Percentiles rank a stretch among this genome's conserved stretches.
These are phyloP conservation scores for Fragaria iinumae DNA, from an alignment of 306 rosid genomes.

Conservation along the genomic window DNA sequence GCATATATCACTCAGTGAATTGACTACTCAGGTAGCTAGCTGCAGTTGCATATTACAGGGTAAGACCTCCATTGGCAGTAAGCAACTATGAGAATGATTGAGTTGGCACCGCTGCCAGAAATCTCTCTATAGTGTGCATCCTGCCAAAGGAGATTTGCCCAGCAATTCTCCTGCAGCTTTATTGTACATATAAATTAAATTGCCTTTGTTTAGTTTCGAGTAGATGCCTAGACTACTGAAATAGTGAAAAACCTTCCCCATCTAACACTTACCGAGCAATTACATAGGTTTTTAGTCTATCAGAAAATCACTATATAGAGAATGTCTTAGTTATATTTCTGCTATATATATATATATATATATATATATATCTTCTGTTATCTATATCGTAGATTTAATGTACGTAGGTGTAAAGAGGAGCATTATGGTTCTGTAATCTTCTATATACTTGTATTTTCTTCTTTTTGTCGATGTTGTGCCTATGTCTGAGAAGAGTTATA, in stretches of 20 bases:
- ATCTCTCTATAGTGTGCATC: not conserved
- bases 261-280: not conserved
- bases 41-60: constrained; percentile 12
- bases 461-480: not conserved
- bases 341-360: not conserved
- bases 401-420: not conserved
- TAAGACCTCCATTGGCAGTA: constrained; percentile 8
- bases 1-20: not conserved
- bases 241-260: not conserved
- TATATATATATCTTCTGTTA: not conserved
- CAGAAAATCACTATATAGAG: not conserved
- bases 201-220: not conserved
- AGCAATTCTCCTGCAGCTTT: constrained; percentile 29
- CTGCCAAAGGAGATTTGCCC: constrained; percentile 45
- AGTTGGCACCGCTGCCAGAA: constrained; percentile 6
- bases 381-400: not conserved
- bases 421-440: not conserved
- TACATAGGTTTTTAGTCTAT: not conserved
- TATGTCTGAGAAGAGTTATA: not conserved
- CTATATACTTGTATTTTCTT: not conserved
- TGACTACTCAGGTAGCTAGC: not conserved
- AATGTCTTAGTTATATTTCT: not conserved
- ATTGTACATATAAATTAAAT: not conserved
- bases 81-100: constrained; percentile 6
- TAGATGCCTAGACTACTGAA: not conserved